Evolutionary conservation across 2,329 filamentous ascomycete genomes (phyloP), one percentile per base, ranked within the genome.

Genomic region (Blastomyces percursus): DNA sequence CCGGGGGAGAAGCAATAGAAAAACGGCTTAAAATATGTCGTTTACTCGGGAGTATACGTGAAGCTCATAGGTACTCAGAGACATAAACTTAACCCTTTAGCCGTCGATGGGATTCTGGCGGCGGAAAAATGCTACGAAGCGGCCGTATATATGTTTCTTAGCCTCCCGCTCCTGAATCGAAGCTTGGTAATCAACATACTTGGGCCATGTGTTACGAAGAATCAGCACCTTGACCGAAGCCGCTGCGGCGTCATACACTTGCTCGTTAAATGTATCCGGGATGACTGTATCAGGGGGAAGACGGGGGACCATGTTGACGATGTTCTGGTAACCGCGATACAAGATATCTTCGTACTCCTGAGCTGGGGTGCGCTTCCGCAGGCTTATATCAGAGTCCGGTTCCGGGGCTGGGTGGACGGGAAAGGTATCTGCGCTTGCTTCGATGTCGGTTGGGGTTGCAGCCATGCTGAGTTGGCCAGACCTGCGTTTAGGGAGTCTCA

Each of bases 201-300:
- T 83, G 38, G 81, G 80, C 84, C 84, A 87, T 0, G 84, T 86
- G 69, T 86, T 86, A 9, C 82, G 84, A 61, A 86, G 72, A 1
- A 87, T 83, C 3, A 86, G 75, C 62, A 86, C 83, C 71, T 84
- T 85, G 73, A 86, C 80, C 63, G 78, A 79, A 4, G 70, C 72
- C 66, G 83, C 78, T 0, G 83, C 82, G 2, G 73, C 75, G 66
- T 86, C 82, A 67, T 86, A 87, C 0, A 86, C 76, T 0, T 69
- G 65, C 14, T 72, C 70, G 62, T 77, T 71, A 61, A 86, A 86
- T n/a, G 42, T 35, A 48, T 27, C 40, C 50, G 66, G 64, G 64
- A 67, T 52, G 38, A 42, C 12, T 21, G 63, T 24, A 59, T 64
- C 58, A 21, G 61, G 50, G 35, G 67, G 63, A 46, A 69, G 56